phyloP scores from a whole-genome alignment of 169 alveolate species.

The Cryptosporidium ubiquitum region DNA sequence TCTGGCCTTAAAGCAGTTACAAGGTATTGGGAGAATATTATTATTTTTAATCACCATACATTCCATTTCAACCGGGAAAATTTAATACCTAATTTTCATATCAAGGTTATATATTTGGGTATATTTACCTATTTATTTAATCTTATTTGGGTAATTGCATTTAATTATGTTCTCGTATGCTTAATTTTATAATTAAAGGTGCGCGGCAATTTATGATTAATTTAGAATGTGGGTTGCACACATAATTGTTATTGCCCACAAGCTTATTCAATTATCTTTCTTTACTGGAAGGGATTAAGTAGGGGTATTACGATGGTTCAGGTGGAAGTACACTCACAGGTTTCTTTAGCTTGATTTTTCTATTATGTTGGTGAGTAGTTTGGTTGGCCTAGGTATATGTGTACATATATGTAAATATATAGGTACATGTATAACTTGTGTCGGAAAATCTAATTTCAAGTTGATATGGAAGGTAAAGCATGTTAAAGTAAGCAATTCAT shows the following conservation, averaged over 20 bases:
- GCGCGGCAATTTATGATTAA: background rate
- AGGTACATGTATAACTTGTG: background rate
- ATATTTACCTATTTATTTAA: background rate
- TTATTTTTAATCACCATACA: background rate
- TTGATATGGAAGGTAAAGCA: background rate
- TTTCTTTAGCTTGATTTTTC: slow-evolving; percentile 9
- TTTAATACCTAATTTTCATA: background rate
- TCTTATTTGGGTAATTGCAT: background rate
- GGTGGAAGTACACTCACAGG: background rate
- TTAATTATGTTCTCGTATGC: background rate
- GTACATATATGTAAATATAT: background rate
- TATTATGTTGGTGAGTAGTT: slow-evolving; percentile 1
- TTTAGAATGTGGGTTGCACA: background rate
- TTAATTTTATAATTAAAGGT: background rate
- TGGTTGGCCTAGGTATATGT: background rate
- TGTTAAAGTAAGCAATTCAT: background rate
- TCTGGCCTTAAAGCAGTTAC: background rate
- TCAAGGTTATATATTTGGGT: background rate
- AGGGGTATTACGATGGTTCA: background rate
- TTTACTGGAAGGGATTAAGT: background rate
- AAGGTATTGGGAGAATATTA: background rate
- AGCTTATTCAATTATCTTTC: background rate
- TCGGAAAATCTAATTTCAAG: no score
- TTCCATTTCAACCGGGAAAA: background rate
- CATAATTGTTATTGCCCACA: background rate